phyloP scores from a whole-genome alignment of 1,139 yeast genomes.

The Geotrichum restrictum region DNA sequence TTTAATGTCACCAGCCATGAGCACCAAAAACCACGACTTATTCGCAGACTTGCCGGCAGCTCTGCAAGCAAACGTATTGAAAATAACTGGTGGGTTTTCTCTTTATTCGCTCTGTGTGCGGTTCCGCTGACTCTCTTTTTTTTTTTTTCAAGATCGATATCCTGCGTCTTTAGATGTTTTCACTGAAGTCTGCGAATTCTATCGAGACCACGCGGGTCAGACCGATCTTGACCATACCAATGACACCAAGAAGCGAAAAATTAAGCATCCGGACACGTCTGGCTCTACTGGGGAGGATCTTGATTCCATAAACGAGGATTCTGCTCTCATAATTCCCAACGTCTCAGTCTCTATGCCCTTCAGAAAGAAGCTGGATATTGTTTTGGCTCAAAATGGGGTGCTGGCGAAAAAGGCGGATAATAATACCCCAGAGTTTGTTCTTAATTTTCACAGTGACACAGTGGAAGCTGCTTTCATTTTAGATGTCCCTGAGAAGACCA shows the following conservation, averaged over 20 bases:
- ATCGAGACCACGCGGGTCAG: neutral
- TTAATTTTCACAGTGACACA: conserved; percentile 6
- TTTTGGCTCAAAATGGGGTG: conserved; percentile 7
- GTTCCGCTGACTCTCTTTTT: too few species aligned
- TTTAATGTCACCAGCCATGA: neutral
- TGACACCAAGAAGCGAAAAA: conserved; percentile 10
- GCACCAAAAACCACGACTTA: neutral
- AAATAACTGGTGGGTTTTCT: neutral
- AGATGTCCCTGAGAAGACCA: conserved; percentile 40
- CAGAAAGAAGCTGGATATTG: conserved; percentile 19
- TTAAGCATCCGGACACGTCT: neutral
- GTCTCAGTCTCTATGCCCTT: conserved; percentile 20
- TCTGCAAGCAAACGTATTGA: neutral
- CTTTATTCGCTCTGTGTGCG: neutral
- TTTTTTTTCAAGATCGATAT: neutral
- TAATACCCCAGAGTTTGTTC: conserved; percentile 13
- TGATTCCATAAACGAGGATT: neutral
- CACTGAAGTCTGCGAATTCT: conserved; percentile 11
- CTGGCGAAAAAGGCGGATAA: conserved; percentile 10
- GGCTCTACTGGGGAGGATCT: neutral
- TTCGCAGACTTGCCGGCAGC: conserved; percentile 8
- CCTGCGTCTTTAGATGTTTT: conserved; percentile 4
- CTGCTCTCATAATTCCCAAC: conserved; percentile 13
- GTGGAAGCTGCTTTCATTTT: conserved; percentile 18
- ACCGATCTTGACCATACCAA: neutral